Percentiles rank a stretch among this genome's conserved stretches.
Conservation (phyloP, 2,329 filamentous ascomycete species). For the Fusarium gaditjirri region DNA sequence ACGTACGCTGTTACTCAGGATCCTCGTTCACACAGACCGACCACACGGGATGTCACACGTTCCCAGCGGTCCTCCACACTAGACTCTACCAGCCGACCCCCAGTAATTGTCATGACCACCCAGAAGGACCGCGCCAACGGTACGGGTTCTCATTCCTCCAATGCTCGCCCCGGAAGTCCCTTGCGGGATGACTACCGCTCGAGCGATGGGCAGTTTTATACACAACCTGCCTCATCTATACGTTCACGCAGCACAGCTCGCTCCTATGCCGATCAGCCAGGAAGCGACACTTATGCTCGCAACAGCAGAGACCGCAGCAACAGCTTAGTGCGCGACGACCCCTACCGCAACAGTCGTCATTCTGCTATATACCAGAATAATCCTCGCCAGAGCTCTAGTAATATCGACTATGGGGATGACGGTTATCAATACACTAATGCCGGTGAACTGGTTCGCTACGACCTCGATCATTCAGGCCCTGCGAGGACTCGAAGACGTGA, state of each 20-base stretch:
- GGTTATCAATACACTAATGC: conserved; percentile 73
- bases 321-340: conserved; percentile 55
- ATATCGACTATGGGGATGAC: conserved; percentile 66
- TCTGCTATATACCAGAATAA: conserved; percentile 58
- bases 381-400: conserved; percentile 55
- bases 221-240: conserved; percentile 68
- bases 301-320: conserved; percentile 62
- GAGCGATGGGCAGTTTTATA: conserved; percentile 63
- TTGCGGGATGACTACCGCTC: conserved; percentile 62
- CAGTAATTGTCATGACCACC: conserved; percentile 68
- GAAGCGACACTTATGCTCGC: conserved; percentile 63
- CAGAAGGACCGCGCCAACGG: conserved; percentile 56
- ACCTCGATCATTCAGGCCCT: conserved; percentile 63
- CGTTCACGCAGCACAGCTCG: conserved; percentile 61
- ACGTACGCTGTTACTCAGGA: conserved; percentile 68
- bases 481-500: conserved; percentile 59
- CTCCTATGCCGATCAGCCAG: conserved; percentile 60
- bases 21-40: conserved; percentile 58
- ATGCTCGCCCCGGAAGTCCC: conserved; percentile 57
- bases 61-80: conserved; percentile 61
- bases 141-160: conserved; percentile 53
- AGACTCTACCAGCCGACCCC: conserved; percentile 60
- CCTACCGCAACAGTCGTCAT: conserved; percentile 60
- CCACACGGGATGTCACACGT: conserved; percentile 60
- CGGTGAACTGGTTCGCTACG: conserved; percentile 69